phyloP scores from a whole-genome alignment of 1,139 yeast species.

The Geotrichum phurueaensis region DNA sequence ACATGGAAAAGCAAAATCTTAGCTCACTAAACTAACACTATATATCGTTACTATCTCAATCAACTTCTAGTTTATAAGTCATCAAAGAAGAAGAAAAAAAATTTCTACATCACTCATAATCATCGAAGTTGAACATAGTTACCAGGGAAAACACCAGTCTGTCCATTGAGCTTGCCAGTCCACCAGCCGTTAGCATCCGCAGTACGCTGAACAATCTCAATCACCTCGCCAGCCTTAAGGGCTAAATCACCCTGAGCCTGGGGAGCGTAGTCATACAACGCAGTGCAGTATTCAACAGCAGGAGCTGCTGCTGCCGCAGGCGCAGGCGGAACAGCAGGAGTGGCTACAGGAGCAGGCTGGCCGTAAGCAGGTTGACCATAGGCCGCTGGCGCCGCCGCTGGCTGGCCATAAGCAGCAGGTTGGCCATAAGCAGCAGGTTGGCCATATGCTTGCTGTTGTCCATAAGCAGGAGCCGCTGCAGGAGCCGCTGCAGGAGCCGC shows the following conservation, averaged over 20 bases:
- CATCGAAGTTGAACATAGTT: slow-evolving; percentile 73
- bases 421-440: slow-evolving; percentile 24
- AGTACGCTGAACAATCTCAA: slow-evolving; percentile 76
- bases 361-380: slow-evolving; percentile 24
- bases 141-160: slow-evolving; percentile 90
- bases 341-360: slow-evolving; percentile 23
- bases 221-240: slow-evolving; percentile 81
- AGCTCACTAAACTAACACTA: neutral
- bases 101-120: neutral
- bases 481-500: slow-evolving; percentile 28
- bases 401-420: slow-evolving; percentile 15
- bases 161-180: slow-evolving; percentile 89
- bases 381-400: slow-evolving; percentile 17
- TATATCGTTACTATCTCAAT: neutral
- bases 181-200: slow-evolving; percentile 93
- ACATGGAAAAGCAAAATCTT: neutral
- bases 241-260: slow-evolving; percentile 86
- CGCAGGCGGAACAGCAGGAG: slow-evolving; percentile 32
- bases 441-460: slow-evolving; percentile 22
- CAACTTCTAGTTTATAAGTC: neutral
- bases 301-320: slow-evolving; percentile 40
- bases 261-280: slow-evolving; percentile 69
- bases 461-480: slow-evolving; percentile 27
- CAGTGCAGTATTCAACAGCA: slow-evolving; percentile 57
- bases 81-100: neutral